Percentiles rank a stretch among this genome's conserved stretches.
These are phyloP conservation scores for Pyrus hybrid DNA, from an alignment of 331 rosid genomes.

Conservation along the genomic window DNA sequence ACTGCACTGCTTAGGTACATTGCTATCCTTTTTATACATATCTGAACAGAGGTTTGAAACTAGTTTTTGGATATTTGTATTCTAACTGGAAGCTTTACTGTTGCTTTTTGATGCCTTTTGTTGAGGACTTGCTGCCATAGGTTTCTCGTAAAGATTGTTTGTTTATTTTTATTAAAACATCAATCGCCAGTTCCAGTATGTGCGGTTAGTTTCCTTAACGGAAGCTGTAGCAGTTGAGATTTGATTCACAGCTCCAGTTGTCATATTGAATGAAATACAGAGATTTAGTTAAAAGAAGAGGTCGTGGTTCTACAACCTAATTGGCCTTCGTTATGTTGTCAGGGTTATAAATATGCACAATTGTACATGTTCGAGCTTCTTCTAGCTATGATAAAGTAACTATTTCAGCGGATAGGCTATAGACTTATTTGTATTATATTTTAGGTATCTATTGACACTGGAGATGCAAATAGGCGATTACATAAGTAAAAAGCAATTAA, in stretches of 20 bases:
- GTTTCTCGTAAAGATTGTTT: neutral
- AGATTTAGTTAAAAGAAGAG: neutral
- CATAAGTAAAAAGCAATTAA: neutral
- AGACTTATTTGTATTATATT: neutral
- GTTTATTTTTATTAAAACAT: neutral
- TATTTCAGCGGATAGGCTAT: neutral
- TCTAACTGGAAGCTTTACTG: neutral
- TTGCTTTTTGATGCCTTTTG: neutral
- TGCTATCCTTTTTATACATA: neutral
- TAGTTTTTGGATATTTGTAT: neutral
- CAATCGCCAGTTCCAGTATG: neutral
- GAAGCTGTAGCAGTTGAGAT: neutral
- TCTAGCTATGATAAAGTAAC: neutral
- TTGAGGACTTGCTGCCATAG: neutral
- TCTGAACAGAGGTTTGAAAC: neutral
- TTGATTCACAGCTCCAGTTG: neutral
- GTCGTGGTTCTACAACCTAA: neutral
- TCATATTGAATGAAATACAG: neutral
- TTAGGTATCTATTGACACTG: neutral
- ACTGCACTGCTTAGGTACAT: slow-evolving; percentile 80
- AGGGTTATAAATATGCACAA: neutral
- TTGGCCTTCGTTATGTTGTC: neutral
- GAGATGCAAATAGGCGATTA: neutral
- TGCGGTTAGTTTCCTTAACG: neutral
- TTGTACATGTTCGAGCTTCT: neutral